Base-by-base conservation (phyloP, 306 rosid species). In the Ochetophila trinervis region DNA sequence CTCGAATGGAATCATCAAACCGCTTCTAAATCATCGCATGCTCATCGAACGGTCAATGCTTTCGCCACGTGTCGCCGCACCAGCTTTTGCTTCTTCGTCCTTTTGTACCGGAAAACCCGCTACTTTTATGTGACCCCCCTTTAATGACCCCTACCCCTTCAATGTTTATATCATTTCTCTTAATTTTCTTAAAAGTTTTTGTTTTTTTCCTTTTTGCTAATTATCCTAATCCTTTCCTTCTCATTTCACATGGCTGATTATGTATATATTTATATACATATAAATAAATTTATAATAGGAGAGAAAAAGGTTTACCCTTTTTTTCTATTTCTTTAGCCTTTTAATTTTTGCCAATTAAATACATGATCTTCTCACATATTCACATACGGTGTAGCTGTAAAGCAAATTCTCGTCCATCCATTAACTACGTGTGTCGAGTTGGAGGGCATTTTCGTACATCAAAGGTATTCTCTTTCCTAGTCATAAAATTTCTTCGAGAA, bases 71-170 rank as follows among this genome's bases (percentile, higher is more conserved):
- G 87, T 73, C 79, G 11, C 8, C 3, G 20, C 30, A 68, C 70
- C 73, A 62, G 67, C 89, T 77, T 80, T 80, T 77, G 74, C 81
- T 23, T 56, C 67, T 59, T 80, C 71, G 78, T 80, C 86, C 86
- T 79, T 27, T 81, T 75, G 62, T 63, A 80, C 95, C 98, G 95
- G 78, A 87, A 89, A 92, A 87, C 87, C 92, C 98, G 98, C 96
- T 88, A 59, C 98, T 86, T 91, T 77, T 88, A 84, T 62, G 76
- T 83, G 72, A 72, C 83, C 63, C 79, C n/a, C 67, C 73, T 85
- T 79, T 80, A 53, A 60, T 62, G 65, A 61, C 74, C 53, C 66
- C 67, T n/a, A 5, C 35, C n/a, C 67, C 21, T 19, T 22, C 17
- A 57, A 27, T 17, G 5, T 8, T 54, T 3, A 22, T 36, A 44